phyloP scores from a whole-genome alignment of 257 asterid genomes.

The Fraxinus excelsior region DNA sequence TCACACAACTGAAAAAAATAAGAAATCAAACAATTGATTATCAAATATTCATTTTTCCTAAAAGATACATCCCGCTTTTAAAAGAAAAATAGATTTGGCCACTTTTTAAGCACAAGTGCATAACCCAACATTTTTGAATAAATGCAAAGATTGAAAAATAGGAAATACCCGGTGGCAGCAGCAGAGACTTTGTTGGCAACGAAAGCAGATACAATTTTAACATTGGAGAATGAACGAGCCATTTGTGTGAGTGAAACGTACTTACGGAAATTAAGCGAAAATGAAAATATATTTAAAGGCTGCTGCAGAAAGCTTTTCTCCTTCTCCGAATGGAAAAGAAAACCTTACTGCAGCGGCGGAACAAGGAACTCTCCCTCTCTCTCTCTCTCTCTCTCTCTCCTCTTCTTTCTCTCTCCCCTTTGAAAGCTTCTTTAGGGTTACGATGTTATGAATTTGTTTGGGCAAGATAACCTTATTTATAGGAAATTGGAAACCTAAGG shows the following conservation, averaged over 20 bases:
- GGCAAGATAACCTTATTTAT: neutral
- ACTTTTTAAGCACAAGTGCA: neutral
- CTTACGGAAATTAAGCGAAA: neutral
- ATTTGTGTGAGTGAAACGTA: neutral
- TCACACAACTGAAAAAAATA: neutral
- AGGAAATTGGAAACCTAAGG: neutral
- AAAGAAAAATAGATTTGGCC: too few relatives aligned
- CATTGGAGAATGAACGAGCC: neutral
- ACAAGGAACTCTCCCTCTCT: neutral
- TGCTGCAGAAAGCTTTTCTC: neutral
- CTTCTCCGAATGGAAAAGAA: neutral
- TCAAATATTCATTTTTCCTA: neutral
- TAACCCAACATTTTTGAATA: neutral
- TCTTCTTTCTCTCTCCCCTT: neutral
- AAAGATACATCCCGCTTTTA: neutral
- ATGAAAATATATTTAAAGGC: neutral
- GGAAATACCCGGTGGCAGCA: neutral
- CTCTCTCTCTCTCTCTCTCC: too few relatives aligned
- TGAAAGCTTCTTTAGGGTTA: neutral
- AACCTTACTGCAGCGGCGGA: slow-evolving; percentile 3
- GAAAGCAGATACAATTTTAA: neutral
- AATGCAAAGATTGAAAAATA: neutral
- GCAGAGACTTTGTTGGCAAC: neutral
- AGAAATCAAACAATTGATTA: neutral
- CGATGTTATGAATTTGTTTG: neutral